Percentiles rank a stretch among this genome's conserved stretches.
Evolutionary conservation across 768 basidiomycete species (phyloP).

Genomic region (Scleroderma bovista): DNA sequence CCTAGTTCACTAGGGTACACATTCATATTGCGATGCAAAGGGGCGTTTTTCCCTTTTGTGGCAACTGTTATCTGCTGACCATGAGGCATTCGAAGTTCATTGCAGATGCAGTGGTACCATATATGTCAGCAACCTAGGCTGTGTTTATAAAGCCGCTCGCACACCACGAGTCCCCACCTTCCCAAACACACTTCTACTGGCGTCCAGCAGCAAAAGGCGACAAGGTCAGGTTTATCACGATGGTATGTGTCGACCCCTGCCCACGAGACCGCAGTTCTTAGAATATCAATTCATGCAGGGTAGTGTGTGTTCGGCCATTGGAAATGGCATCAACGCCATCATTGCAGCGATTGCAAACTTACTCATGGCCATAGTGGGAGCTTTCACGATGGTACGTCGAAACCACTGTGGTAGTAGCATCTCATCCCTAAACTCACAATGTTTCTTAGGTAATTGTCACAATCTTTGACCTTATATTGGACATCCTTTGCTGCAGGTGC

Average conservation of each 20-base stretch:
- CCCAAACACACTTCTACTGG: not conserved
- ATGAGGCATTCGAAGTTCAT: not conserved
- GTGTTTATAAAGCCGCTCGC: not conserved
- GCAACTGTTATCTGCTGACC: not conserved
- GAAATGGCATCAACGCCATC: conserved; percentile 49
- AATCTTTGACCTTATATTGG: conserved; percentile 57
- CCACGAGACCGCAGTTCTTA: not conserved
- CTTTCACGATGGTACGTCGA: conserved; percentile 50
- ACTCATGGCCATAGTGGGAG: conserved; percentile 46
- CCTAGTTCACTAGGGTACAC: no score
- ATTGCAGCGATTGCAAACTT: conserved; percentile 57
- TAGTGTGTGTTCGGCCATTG: conserved; percentile 59
- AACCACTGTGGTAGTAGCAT: no score
- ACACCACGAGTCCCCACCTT: not conserved
- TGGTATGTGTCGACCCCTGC: not conserved
- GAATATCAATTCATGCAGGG: conserved; percentile 33
- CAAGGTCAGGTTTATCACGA: not conserved
- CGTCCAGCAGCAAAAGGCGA: not conserved
- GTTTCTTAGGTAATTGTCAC: conserved; percentile 51
- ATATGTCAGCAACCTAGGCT: not conserved
- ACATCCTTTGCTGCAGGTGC: conserved; percentile 39
- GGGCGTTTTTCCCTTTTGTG: not conserved
- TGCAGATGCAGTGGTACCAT: not conserved
- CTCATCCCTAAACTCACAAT: not conserved
- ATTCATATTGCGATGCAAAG: not conserved